phyloP scores from a whole-genome alignment of 208 protist genomes.

The Endotrypanum monterogeii region DNA sequence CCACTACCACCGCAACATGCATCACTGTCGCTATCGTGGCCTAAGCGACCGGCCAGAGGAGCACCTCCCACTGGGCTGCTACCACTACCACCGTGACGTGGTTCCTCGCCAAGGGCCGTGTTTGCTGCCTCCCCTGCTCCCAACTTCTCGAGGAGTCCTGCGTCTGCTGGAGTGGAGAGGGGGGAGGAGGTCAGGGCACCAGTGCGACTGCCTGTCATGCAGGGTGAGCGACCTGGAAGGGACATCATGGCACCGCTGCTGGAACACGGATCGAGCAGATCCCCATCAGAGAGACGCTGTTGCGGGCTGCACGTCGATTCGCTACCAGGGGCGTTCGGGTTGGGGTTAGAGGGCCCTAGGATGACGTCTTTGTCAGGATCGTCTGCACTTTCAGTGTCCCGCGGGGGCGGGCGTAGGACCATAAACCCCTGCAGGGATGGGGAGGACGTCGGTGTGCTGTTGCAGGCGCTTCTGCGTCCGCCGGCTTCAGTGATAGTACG shows the following conservation, averaged over 20 bases:
- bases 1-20: neutral
- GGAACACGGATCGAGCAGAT: neutral
- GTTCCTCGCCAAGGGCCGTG: neutral
- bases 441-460: slow-evolving; percentile 5
- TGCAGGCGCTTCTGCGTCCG: neutral
- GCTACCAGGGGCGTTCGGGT: neutral
- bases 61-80: neutral
- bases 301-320: neutral
- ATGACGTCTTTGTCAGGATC: neutral
- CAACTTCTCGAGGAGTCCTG: neutral
- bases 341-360: neutral
- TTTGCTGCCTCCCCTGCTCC: too few species aligned
- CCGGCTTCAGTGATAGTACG: neutral
- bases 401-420: neutral
- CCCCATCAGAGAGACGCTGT: neutral
- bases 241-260: neutral
- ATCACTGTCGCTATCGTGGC: slow-evolving; percentile 1
- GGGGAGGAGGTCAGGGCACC: neutral
- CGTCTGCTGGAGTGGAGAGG: neutral
- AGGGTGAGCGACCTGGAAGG: neutral
- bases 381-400: neutral
- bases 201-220: slow-evolving; percentile 10
- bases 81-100: neutral
- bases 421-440: neutral
- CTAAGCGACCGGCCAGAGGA: neutral